These are phyloP conservation scores for Podila epicladia DNA, from an alignment of 192 early-diverging fungal species.

Conservation along the genomic window DNA sequence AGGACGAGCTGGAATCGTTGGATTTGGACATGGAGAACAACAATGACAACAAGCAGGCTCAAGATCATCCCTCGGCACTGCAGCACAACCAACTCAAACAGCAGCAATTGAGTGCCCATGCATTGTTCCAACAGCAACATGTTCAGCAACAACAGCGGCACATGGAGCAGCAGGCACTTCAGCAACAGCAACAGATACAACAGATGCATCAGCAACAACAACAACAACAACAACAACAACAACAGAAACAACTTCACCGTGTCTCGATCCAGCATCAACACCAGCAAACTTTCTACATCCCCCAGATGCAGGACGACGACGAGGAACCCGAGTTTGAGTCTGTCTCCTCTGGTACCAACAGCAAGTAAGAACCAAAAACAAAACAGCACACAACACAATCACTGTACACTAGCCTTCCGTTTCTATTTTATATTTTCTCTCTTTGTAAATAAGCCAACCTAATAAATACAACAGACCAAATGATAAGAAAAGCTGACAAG, in stretches of 20 bases:
- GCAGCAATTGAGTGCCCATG: conserved; percentile 26
- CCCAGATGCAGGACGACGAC: conserved; percentile 42
- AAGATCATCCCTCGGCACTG: neutral
- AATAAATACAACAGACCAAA: too few species aligned
- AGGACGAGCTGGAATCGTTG: conserved; percentile 9
- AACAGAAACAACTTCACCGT: conserved; percentile 4
- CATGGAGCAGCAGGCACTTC: conserved; percentile 7
- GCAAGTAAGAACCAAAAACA: too few species aligned
- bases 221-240: neutral
- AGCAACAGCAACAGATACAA: conserved; percentile 14
- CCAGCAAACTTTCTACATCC: conserved; percentile 43
- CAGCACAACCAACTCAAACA: conserved; percentile 3
- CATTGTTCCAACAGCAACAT: conserved; percentile 35
- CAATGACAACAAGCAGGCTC: neutral
- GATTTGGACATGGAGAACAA: conserved; percentile 10
- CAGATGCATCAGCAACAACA: conserved; percentile 6
- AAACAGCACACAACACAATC: too few species aligned
- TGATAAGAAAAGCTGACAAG: too few species aligned
- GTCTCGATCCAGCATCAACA: conserved; percentile 37
- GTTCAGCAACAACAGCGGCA: conserved; percentile 14
- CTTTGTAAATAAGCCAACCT: too few species aligned
- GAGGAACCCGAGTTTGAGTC: conserved; percentile 10
- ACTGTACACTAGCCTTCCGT: too few species aligned
- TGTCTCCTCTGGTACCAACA: too few species aligned
- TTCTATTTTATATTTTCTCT: too few species aligned